These are phyloP conservation scores for Tremellales sp. DNA, from an alignment of 1,284 basidiomycete species.

Conservation along the genomic window DNA sequence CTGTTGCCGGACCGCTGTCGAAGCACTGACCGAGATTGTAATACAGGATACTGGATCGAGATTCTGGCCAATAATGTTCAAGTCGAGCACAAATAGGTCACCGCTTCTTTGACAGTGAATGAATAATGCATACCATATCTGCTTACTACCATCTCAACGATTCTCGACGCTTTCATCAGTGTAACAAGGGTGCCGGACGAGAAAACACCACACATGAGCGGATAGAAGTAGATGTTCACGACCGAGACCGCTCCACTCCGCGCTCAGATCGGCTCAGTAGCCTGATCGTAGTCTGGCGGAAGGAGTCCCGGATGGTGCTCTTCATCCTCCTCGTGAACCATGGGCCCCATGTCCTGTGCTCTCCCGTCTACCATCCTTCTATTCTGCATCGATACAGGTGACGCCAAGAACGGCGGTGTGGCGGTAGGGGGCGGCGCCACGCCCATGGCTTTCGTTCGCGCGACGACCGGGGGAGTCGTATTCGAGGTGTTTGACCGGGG, in stretches of 20 bases:
- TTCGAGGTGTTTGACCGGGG: neutral
- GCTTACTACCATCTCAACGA: too few species aligned
- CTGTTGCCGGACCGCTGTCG: constrained; percentile 14
- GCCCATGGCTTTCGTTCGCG: neutral
- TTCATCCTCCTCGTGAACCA: neutral
- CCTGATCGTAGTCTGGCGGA: constrained; percentile 21
- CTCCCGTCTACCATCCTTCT: constrained; percentile 15
- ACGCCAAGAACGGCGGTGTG: neutral
- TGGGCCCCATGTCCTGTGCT: neutral
- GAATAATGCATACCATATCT: too few species aligned
- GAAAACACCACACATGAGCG: too few species aligned
- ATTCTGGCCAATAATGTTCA: constrained; percentile 43
- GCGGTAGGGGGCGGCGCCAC: neutral
- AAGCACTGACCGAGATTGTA: too few species aligned
- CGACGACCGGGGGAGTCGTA: neutral
- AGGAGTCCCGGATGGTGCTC: neutral
- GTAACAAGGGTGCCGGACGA: too few species aligned
- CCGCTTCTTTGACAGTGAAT: too few species aligned
- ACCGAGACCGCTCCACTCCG: too few species aligned
- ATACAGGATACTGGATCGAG: constrained; percentile 54
- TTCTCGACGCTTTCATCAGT: too few species aligned
- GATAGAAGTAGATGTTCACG: too few species aligned
- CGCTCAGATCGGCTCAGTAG: constrained; percentile 19
- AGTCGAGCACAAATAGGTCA: constrained; percentile 8
- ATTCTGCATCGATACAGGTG: neutral